Conservation (phyloP, 805 yeast genomes). For the Diddensiella transvaalensis region DNA sequence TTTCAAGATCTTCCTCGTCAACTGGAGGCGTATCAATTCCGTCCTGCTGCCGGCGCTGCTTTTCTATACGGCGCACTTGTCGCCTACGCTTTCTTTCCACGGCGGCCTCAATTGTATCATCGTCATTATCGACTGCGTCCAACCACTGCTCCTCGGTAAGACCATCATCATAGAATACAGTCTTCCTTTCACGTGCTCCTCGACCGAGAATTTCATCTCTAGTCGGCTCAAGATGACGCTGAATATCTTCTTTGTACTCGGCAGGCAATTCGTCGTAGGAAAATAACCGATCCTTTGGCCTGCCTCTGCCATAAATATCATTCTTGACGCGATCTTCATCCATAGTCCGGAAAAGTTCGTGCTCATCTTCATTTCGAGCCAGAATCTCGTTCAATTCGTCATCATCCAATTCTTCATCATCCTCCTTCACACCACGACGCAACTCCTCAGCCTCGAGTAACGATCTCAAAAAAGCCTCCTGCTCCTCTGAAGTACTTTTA, state of each 20-base stretch:
- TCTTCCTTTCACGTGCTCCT: constrained; percentile 76
- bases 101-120: constrained; percentile 54
- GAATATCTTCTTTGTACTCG: constrained; percentile 58
- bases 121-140: constrained; percentile 54
- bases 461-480: constrained; percentile 87
- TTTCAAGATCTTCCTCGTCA: constrained; percentile 7
- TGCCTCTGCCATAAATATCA: constrained; percentile 39
- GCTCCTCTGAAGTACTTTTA: constrained; percentile 94
- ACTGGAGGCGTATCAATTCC: constrained; percentile 1
- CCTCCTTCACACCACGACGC: constrained; percentile 43
- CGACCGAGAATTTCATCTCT: constrained; percentile 49
- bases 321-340: constrained; percentile 53
- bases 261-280: constrained; percentile 72
- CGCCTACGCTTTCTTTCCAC: constrained; percentile 39
- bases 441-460: constrained; percentile 81
- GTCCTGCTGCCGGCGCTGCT: background rate
- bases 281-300: constrained; percentile 50
- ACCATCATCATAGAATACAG: constrained; percentile 70
- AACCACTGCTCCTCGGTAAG: constrained; percentile 91
- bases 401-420: constrained; percentile 67
- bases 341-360: constrained; percentile 55
- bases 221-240: constrained; percentile 34
- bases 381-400: constrained; percentile 85
- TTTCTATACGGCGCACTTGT: constrained; percentile 7
- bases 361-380: constrained; percentile 75